phyloP scores from a whole-genome alignment of 2,329 filamentous ascomycete species.

The Botrytis pseudocinerea region DNA sequence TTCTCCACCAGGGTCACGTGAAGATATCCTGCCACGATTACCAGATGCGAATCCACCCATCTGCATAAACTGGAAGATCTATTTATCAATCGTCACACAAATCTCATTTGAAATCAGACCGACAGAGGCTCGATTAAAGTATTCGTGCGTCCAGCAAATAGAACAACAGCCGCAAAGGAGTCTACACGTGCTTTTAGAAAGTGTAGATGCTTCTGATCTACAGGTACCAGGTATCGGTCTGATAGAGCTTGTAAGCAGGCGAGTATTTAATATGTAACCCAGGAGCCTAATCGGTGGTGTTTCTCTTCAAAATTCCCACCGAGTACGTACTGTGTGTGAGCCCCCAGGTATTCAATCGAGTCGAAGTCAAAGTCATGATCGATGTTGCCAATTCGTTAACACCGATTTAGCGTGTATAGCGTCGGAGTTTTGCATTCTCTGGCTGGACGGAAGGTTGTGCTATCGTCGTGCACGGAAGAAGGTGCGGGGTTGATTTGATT shows the following conservation, averaged over 20 bases:
- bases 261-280: background rate
- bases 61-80: background rate
- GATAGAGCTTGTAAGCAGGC: background rate
- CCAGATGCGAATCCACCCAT: background rate
- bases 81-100: background rate
- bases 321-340: background rate
- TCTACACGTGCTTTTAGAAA: background rate
- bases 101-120: background rate
- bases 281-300: background rate
- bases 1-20: background rate
- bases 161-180: background rate
- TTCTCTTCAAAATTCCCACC: too few relatives aligned
- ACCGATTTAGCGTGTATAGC: background rate
- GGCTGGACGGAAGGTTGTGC: background rate
- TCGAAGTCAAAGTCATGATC: background rate
- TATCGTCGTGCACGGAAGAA: conserved; percentile 1
- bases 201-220: background rate
- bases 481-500: background rate
- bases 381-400: background rate
- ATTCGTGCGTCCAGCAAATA: background rate
- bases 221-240: background rate
- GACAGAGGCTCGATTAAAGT: background rate
- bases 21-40: background rate
- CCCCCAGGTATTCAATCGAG: background rate
- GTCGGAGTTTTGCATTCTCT: background rate